Evolutionary conservation across 179 eudicot genomes (phyloP), one percentile per base, ranked within the genome.

Genomic region (Carnegiea gigantea): DNA sequence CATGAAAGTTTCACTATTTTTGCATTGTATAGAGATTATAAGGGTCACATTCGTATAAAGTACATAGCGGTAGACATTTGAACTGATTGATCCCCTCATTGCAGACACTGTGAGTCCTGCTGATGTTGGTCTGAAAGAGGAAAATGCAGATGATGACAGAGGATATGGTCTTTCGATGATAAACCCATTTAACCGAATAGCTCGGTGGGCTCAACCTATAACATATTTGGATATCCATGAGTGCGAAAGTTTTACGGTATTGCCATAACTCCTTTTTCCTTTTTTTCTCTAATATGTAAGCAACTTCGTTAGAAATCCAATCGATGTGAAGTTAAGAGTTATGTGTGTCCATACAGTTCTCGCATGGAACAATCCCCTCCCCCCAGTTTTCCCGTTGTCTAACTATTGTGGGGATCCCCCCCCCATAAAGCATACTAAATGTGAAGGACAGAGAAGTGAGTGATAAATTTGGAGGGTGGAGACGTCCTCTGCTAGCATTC

Each of bases 121-220:
- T 49, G 93, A 93, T 90, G 97, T 96, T 89, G 98, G 99, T 67
- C 83, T 96, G 83, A 88, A 64, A 78, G 94, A 87, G 81, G 91
- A 91, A 73, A 83, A 80, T 85, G 86, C 51, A 30, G 97, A 88
- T 79, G 95, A 89, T 88, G 97, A 96, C 59, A 89, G 98, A 71
- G 99, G 99, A 71, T 92, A 90, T 92, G 99, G 97, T 40, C 83
- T 91, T 80, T 90, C 92, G 74, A 85, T 83, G 24, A 79, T 91
- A 68, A 91, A 89, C 78, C 86, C 80, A 62, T 92, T 91, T 68
- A 93, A 77, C 80, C 85, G 97, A 80, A 90, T 84, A 12, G 89
- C 88, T 78, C 88, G 95, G 81, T 96, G 99, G 99, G 91, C 95
- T 79, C 98, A 94, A 79, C 96, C 99, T 21, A 91, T 96, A 82